These are phyloP conservation scores for Leptographium galeiforme DNA, from an alignment of 2,329 filamentous ascomycete species.

Conservation along the genomic window DNA sequence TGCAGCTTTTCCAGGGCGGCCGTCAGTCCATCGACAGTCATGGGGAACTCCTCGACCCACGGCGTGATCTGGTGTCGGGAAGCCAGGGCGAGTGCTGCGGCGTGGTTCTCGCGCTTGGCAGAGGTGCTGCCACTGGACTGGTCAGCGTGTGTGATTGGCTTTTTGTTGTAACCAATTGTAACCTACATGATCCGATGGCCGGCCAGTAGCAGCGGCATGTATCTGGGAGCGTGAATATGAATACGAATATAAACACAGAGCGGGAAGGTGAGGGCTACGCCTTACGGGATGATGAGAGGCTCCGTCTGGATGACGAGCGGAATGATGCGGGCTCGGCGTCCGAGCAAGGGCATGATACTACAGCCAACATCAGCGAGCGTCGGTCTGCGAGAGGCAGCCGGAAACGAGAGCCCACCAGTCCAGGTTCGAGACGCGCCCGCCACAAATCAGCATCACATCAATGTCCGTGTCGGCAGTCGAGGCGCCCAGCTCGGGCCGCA, in stretches of 20 bases:
- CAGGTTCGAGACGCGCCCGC: background rate
- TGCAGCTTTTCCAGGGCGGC: conserved; percentile 34
- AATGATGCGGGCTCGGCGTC: conserved; percentile 3
- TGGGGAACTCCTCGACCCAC: conserved; percentile 39
- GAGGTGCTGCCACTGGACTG: background rate
- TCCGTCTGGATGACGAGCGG: conserved; percentile 4
- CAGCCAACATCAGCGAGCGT: background rate
- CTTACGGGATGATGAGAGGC: conserved; percentile 1
- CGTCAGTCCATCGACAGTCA: conserved; percentile 25
- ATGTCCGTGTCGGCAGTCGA: conserved; percentile 33
- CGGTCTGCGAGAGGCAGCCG: no score
- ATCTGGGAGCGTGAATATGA: background rate
- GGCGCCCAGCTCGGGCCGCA: conserved; percentile 11
- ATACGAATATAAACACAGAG: no score
- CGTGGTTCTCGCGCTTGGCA: conserved; percentile 18
- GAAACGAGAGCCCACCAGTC: background rate
- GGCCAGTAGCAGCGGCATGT: conserved; percentile 28
- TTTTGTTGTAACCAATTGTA: background rate
- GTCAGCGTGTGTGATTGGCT: background rate
- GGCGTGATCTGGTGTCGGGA: conserved; percentile 43
- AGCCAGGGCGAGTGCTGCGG: conserved; percentile 45
- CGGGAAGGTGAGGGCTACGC: background rate
- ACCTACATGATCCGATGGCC: conserved; percentile 21
- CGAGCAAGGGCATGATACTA: conserved; percentile 2
- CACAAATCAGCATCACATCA: conserved; percentile 24